These are phyloP conservation scores for Rickenella mellea DNA, from an alignment of 768 basidiomycete species.

Conservation along the genomic window DNA sequence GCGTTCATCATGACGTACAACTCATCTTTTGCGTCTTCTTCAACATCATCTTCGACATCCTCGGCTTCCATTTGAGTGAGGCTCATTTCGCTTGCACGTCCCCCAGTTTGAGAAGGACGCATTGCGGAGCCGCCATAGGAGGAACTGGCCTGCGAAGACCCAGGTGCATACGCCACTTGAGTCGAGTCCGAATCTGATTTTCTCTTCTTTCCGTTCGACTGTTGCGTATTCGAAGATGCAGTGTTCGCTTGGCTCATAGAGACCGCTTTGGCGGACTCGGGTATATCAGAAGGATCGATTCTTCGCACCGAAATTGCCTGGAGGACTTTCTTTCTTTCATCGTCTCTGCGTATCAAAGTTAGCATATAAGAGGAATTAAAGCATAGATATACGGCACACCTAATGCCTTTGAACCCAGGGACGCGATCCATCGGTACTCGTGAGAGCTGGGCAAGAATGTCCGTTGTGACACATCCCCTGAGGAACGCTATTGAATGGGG, in stretches of 20 bases:
- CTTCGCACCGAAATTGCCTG: conserved; percentile 43
- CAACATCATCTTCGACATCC: conserved; percentile 26
- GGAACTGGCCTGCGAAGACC: background rate
- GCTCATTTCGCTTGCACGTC: background rate
- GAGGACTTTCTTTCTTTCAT: conserved; percentile 57
- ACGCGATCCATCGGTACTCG: conserved; percentile 29
- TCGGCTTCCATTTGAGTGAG: conserved; percentile 6
- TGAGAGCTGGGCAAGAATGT: conserved; percentile 43
- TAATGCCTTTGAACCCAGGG: conserved; percentile 41
- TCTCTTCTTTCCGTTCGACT: conserved; percentile 1
- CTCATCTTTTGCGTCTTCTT: conserved; percentile 49
- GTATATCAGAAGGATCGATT: conserved; percentile 51
- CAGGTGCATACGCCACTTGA: background rate
- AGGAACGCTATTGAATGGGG: background rate
- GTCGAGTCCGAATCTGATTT: conserved; percentile 1
- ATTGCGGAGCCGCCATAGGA: too few relatives aligned
- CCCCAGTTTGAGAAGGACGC: background rate
- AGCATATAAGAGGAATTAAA: background rate
- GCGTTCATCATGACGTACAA: conserved; percentile 50
- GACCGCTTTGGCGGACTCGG: conserved; percentile 27
- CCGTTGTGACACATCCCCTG: conserved; percentile 67
- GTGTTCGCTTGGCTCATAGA: conserved; percentile 6
- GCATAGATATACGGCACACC: conserved; percentile 24
- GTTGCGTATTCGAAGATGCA: background rate
- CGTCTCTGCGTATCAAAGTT: conserved; percentile 25